Conservation (phyloP, 179 eudicot genomes). For the Patellifolia procumbens region DNA sequence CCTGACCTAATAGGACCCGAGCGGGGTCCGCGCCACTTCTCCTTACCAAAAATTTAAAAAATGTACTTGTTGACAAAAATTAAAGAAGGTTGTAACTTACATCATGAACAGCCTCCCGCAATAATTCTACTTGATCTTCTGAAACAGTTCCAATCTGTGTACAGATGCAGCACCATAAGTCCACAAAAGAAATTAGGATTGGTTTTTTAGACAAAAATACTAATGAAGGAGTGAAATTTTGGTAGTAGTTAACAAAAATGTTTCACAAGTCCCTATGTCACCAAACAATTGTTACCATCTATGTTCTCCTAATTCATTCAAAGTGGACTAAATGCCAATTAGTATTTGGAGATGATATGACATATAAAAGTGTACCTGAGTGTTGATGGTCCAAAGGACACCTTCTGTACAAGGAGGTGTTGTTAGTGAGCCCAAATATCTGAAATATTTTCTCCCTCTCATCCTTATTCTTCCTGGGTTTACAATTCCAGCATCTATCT, state of each 20-base stretch:
- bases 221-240: no score
- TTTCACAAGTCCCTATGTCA: no score
- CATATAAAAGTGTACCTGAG: constrained; percentile 30
- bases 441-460: constrained; percentile 35
- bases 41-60: no score
- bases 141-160: constrained; percentile 58
- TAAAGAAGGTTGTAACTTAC: constrained; percentile 38
- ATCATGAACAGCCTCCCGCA: constrained; percentile 65
- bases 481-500: constrained; percentile 37
- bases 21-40: no score
- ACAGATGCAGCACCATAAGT: neutral
- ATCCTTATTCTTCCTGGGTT: constrained; percentile 40
- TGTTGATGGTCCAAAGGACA: constrained; percentile 53
- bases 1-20: no score
- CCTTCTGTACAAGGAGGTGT: constrained; percentile 71
- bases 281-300: no score
- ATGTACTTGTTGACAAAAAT: no score
- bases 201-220: no score
- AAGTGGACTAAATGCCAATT: no score
- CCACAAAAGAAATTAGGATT: neutral
- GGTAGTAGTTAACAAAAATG: neutral
- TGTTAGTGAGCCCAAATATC: constrained; percentile 65
- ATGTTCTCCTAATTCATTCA: no score
- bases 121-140: constrained; percentile 40
- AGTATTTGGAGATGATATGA: neutral